Percentiles rank a stretch among this genome's conserved stretches.
phyloP scores from a whole-genome alignment of 192 early-diverging fungal genomes.

The Coemansia sp. region DNA sequence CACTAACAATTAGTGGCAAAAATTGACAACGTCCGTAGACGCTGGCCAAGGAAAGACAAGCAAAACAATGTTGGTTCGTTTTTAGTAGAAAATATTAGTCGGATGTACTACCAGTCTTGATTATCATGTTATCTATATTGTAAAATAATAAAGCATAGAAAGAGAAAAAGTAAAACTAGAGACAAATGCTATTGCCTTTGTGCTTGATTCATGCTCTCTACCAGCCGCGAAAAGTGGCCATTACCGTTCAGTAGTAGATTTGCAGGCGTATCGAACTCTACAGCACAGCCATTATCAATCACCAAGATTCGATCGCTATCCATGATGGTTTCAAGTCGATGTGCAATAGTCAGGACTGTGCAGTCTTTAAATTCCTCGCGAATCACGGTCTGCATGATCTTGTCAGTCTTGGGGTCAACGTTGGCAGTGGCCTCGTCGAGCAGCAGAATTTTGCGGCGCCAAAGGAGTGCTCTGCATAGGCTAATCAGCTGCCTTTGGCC shows the following conservation, averaged over 20 bases:
- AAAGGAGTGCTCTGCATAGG: slow-evolving; percentile 62
- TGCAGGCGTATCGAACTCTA: slow-evolving; percentile 27
- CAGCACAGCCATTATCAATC: slow-evolving; percentile 34
- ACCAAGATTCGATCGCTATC: slow-evolving; percentile 63
- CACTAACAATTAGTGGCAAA: not conserved
- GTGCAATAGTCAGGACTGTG: slow-evolving; percentile 65
- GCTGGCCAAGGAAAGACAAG: no score
- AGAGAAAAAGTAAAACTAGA: no score
- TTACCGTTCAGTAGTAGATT: slow-evolving; percentile 15
- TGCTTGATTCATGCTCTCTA: slow-evolving; percentile 4
- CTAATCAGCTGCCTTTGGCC: slow-evolving; percentile 69
- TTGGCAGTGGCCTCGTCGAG: slow-evolving; percentile 77
- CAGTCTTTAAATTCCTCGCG: slow-evolving; percentile 32
- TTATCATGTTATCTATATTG: no score
- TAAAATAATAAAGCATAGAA: no score
- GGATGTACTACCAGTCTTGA: no score
- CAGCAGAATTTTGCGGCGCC: slow-evolving; percentile 67
- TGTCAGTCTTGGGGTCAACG: slow-evolving; percentile 58
- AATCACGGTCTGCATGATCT: slow-evolving; percentile 65
- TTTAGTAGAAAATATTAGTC: no score
- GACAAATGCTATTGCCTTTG: no score
- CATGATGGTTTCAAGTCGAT: slow-evolving; percentile 68
- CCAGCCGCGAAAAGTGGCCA: slow-evolving; percentile 12
- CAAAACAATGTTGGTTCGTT: no score
- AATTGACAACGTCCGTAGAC: not conserved